Base-by-base conservation (phyloP, 108 stramenopile genomes). In the Bacterosira constricta region DNA sequence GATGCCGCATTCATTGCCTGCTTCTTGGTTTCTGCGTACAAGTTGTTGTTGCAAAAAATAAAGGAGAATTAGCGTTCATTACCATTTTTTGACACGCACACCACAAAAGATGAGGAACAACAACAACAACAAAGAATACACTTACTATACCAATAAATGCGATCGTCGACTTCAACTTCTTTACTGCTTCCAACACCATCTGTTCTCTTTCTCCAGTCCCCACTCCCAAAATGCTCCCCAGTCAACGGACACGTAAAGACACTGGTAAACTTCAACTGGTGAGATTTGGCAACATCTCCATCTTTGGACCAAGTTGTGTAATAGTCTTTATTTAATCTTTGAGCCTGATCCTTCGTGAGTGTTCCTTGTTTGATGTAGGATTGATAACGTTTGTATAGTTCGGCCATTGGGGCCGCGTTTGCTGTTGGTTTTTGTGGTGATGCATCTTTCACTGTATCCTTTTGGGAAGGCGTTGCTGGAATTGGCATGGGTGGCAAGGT, bases 221-320 rank as follows among this genome's bases (percentile, higher is more conserved):
- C 74, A 49, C 44, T 65, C 25, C 39, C 27, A 50, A 79, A 79
- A 27, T 37, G 38, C 50, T 79, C 78, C 30, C 78, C 78, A 11
- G 71, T 59, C 30, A 66, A 25, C 18, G 78, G 78, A 58, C 78
- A 79, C 2, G 72, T 18, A 21, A 76, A 76, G 11, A 76, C 21
- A 36, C 56, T n/a, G 8, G 73, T 64, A 36, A 77, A 83, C 21
- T 27, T 50, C 29, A 23, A 23, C 50, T 71, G 38, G 51, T 73
- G 71, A 39, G 61, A 63, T 26, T 26, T 61, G 21, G 30, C 49
- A 23, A 23, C 21, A 25, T 12, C 55, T 12, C 51, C 45, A 36
- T 53, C 73, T 69, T 82, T 64, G 20, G 69, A 25, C 85, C 85
- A 85, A 3, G 68, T 68, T 1, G 77, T 31, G 52, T 81, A 86